phyloP scores from a whole-genome alignment of 2,329 filamentous ascomycete genomes.

The Colletotrichum falcatum region DNA sequence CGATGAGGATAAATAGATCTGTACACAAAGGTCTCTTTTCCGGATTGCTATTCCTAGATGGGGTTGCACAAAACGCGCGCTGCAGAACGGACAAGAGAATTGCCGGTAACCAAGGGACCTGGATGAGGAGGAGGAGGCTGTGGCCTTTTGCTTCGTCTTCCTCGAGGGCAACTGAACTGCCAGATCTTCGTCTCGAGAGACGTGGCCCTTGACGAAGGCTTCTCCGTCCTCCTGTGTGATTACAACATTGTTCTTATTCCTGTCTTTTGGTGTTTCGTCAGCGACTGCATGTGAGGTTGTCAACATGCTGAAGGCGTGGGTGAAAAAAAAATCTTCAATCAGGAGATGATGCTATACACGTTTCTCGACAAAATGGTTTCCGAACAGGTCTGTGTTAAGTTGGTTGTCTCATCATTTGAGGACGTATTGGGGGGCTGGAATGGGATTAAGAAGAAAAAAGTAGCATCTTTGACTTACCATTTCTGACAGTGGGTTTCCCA shows the following conservation, averaged over 20 bases:
- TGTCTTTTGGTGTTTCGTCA: conserved; percentile 16
- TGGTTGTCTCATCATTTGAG: conserved; percentile 48
- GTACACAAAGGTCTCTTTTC: not conserved
- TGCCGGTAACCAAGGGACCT: not conserved
- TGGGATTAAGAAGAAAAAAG: not conserved
- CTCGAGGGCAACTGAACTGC: not conserved
- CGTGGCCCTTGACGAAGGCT: not conserved
- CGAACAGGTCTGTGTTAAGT: conserved; percentile 51
- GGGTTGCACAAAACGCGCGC: not conserved
- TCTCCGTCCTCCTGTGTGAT: not conserved
- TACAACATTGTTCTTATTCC: not conserved
- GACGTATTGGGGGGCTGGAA: not conserved
- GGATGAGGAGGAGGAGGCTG: not conserved
- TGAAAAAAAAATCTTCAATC: conserved; percentile 9
- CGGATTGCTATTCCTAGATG: conserved; percentile 7
- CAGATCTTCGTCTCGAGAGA: not conserved
- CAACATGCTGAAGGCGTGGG: not conserved
- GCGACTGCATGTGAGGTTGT: not conserved
- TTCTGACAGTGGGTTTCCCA: not conserved
- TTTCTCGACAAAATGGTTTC: conserved; percentile 48
- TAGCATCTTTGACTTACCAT: conserved; percentile 13
- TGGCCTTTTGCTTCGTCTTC: not conserved
- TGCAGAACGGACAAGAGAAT: not conserved
- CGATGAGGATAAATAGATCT: not conserved
- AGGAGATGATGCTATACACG: conserved; percentile 44